These are phyloP conservation scores for Colletotrichum echinochloae DNA, from an alignment of 2,329 filamentous ascomycete species.

Conservation along the genomic window DNA sequence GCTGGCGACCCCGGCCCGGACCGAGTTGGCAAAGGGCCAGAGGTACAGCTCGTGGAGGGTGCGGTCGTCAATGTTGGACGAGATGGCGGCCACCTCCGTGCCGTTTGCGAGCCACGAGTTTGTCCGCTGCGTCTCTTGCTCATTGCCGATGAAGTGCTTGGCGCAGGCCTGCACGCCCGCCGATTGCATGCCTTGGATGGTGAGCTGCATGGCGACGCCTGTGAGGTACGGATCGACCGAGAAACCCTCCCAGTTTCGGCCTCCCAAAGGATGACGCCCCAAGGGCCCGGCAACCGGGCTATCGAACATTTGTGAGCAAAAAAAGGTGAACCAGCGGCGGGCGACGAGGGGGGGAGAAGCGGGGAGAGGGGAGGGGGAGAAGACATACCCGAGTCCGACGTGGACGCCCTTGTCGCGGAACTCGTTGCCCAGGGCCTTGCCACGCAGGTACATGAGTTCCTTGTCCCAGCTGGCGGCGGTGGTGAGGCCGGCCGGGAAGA, in stretches of 20 bases:
- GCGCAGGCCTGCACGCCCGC: constrained; percentile 54
- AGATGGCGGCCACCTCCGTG: constrained; percentile 63
- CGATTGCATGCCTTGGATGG: constrained; percentile 68
- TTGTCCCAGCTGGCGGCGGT: constrained; percentile 85
- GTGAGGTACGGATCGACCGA: constrained; percentile 81
- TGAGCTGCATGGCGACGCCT: constrained; percentile 72
- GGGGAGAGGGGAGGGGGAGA: too few species aligned
- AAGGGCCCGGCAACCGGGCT: constrained; percentile 78
- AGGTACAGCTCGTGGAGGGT: constrained; percentile 76
- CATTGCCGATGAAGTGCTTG: constrained; percentile 75
- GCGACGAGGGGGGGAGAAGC: neutral
- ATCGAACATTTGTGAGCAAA: neutral
- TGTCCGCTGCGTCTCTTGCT: constrained; percentile 72
- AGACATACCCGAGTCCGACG: constrained; percentile 70
- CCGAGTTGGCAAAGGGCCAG: constrained; percentile 77
- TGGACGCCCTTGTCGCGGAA: constrained; percentile 78
- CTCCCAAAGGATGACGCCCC: constrained; percentile 78
- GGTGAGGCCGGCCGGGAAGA: constrained; percentile 83
- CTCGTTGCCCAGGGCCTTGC: constrained; percentile 76
- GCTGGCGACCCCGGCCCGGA: constrained; percentile 72
- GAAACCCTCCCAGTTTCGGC: constrained; percentile 88
- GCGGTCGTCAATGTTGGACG: constrained; percentile 71
- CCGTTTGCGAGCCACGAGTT: constrained; percentile 56
- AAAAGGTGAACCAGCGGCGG: too few species aligned
- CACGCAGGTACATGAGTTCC: constrained; percentile 77